Evolutionary conservation across 257 asterid species (phyloP), one percentile per base, ranked within the genome.

Genomic region (Salvia rosmarinus): DNA sequence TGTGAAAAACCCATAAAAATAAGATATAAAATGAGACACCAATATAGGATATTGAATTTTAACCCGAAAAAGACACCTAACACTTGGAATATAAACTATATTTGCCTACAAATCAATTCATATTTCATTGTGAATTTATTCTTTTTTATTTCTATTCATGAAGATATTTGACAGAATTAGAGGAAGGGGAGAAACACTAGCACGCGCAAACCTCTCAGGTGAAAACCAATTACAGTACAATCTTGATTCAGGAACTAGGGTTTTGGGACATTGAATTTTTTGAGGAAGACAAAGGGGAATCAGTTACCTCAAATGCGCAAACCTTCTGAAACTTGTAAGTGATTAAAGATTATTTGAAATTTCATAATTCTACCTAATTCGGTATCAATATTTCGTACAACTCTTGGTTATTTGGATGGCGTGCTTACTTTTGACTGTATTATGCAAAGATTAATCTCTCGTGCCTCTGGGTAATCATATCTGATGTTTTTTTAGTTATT

Each of bases 221-320:
- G 64, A 59, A 6, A 60, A 47, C 25, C 47, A 23, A 73, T 52
- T 32, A 13, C n/a, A 49, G 23, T 20, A 17, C 37, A 57, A 47
- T 64, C 55, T 60, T 60, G 64, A 68, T 78, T 67, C 75, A 8
- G 12, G n/a, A 65, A 52, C 68, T 73, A 78, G 79, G 79, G 82
- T 68, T 78, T 56, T 34, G 58, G 55, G 49, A 52, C 49, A 54
- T 35, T 21, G 0, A 21, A 3, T 9, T 42, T 34, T 17, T 4
- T 8, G 40, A 11, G 42, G 40, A 25, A 28, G n/a, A 43, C 20
- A 1, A 39, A 43, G 56, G 58, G 68, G 35, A 3, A 17, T 8
- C 25, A 35, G 7, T 42, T n/a, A 20, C 28, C 67, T 21, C 46
- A 54, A 72, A 44, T 56, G 68, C 23, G 25, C 32, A 39, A 32